Conservation (phyloP, 192 early-diverging fungal species). For the Spinellus fusiger region DNA sequence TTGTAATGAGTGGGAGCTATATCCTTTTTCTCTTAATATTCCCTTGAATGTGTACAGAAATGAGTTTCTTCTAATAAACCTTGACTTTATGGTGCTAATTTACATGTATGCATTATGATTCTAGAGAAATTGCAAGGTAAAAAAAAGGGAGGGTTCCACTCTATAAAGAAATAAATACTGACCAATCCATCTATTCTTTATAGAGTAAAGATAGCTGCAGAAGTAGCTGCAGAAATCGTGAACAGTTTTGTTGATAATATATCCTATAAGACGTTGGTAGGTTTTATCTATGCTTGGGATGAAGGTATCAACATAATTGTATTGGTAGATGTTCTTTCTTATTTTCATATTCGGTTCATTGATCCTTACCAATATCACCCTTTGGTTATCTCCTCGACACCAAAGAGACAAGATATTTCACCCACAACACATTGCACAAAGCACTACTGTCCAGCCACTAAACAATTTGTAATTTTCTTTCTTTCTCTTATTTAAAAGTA, state of each 20-base stretch:
- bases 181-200: not conserved
- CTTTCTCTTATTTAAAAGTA: too few relatives aligned
- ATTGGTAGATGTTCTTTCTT: constrained; percentile 11
- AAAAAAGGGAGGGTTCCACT: too few relatives aligned
- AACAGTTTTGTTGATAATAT: constrained; percentile 81
- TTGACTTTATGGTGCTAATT: not conserved
- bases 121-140: constrained; percentile 9
- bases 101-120: constrained; percentile 6
- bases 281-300: not conserved
- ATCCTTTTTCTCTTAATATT: not conserved
- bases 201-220: constrained; percentile 70
- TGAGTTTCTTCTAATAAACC: constrained; percentile 38
- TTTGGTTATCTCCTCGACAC: not conserved
- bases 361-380: constrained; percentile 1
- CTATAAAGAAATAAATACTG: not conserved
- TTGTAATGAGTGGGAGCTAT: constrained; percentile 59
- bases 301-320: not conserved
- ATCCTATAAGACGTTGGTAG: constrained; percentile 81
- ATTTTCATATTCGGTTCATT: constrained; percentile 1
- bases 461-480: too few relatives aligned
- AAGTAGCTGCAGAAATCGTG: constrained; percentile 76
- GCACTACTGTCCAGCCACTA: not conserved
- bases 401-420: not conserved
- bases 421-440: not conserved
- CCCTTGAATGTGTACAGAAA: constrained; percentile 25